Evolutionary conservation across 2,329 filamentous ascomycete species (phyloP), one percentile per base, ranked within the genome.

Genomic region (Paramyrothecium sp.): DNA sequence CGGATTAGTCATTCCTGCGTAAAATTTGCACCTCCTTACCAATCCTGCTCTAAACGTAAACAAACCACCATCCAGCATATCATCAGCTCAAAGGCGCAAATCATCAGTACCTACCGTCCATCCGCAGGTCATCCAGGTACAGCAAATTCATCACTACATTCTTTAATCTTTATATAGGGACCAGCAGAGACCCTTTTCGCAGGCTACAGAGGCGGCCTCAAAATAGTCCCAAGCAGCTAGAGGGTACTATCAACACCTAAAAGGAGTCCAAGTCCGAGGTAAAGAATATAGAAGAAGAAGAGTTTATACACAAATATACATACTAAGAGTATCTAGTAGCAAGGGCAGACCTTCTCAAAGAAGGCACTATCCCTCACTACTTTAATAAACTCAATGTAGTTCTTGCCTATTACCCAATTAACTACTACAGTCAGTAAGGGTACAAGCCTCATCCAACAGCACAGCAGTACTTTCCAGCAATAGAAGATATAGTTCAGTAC

Each of bases 381-480:
- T 8, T 60, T 46, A 41, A 54, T 26, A 4, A 58, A 61, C 7
- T 56, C 56, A n/a, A 49, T 41, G 19, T 61, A 62, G 54, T 62
- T 53, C 55, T 51, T 58, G 22, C 55, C 54, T 60, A 55, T 41
- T 51, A 23, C 54, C 33, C 51, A 51, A 30, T 58, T 58, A 1
- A 56, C 23, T 41, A 51, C 46, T 30, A 34, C 38, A 13, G 46
- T 57, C 16, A 34, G 56, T 47, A 47, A 61, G 48, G 47, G 55
- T 19, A 48, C 44, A 4, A 58, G 52, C 48, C 48, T 61, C 23
- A 53, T 22, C 23, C 30, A 34, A 55, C 51, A 21, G 7, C 44
- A 38, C 16, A 7, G 51, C 49, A 26, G 51, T 58, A 60, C 41
- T 44, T 58, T 58, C 46, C 38, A 50, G 22, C 19, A 60, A 26